Conservation (phyloP, 371 early-diverging fungal genomes). For the Mucor racemosus region DNA sequence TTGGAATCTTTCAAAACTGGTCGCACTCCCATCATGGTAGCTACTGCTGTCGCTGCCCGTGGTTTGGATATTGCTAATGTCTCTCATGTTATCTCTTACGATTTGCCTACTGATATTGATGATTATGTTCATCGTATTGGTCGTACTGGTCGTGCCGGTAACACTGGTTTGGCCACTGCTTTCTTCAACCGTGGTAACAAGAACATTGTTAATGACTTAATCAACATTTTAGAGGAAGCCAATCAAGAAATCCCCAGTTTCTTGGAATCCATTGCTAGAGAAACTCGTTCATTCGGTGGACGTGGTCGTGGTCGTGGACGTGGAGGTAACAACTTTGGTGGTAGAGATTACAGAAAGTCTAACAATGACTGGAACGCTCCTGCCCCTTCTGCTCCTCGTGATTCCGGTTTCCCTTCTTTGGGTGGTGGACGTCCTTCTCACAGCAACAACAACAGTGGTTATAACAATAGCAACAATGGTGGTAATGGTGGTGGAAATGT, state of each 20-base stretch:
- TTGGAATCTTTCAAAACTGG: constrained; percentile 88
- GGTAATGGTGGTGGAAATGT: constrained; percentile 31
- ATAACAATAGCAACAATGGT: constrained; percentile 10
- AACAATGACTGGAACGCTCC: constrained; percentile 22
- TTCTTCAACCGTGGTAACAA: constrained; percentile 95
- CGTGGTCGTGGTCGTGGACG: constrained; percentile 70
- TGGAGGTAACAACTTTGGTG: constrained; percentile 58
- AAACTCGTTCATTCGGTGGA: constrained; percentile 53
- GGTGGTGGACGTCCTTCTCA: constrained; percentile 23
- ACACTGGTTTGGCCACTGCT: constrained; percentile 92
- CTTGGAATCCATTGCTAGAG: constrained; percentile 59
- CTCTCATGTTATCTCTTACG: constrained; percentile 92
- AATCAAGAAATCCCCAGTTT: constrained; percentile 65
- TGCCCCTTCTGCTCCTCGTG: constrained; percentile 20
- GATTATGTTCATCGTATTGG: constrained; percentile 94
- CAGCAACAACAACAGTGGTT: neutral
- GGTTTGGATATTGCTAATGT: constrained; percentile 95
- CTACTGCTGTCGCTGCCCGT: constrained; percentile 99
- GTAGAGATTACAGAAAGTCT: constrained; percentile 51
- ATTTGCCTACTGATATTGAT: constrained; percentile 89
- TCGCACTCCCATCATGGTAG: constrained; percentile 92
- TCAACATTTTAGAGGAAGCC: constrained; percentile 79
- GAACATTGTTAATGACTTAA: constrained; percentile 71
- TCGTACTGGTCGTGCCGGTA: constrained; percentile 98
- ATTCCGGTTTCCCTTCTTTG: constrained; percentile 27